phyloP scores from a whole-genome alignment of 495 filamentous ascomycete genomes.

The Pyrenula aspistea region DNA sequence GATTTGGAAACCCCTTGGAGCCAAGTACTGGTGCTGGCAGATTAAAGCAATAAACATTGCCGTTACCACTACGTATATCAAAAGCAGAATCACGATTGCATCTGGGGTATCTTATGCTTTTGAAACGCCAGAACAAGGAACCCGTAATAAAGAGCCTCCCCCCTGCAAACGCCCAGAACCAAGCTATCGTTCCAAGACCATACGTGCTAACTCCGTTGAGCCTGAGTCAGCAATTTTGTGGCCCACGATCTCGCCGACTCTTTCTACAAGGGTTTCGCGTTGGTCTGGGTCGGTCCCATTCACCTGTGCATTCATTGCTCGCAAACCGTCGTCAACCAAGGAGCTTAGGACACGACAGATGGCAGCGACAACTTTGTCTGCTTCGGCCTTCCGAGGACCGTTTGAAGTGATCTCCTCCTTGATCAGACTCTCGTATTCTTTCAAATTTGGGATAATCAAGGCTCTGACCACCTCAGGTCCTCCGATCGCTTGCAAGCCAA shows the following conservation, averaged over 20 bases:
- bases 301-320: constrained; percentile 29
- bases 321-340: constrained; percentile 24
- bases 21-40: too few species aligned
- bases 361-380: constrained; percentile 48
- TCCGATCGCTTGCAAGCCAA: constrained; percentile 62
- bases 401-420: constrained; percentile 52
- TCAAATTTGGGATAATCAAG: constrained; percentile 70
- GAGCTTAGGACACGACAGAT: constrained; percentile 46
- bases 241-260: constrained; percentile 47
- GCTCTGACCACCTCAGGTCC: constrained; percentile 68
- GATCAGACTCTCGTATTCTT: constrained; percentile 60
- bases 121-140: background rate
- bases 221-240: constrained; percentile 37
- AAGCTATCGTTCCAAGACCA: constrained; percentile 14
- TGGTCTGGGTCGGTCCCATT: constrained; percentile 38
- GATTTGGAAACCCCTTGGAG: too few species aligned
- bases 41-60: too few species aligned
- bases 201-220: constrained; percentile 25
- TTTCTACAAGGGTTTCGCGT: constrained; percentile 40
- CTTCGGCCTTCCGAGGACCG: constrained; percentile 37
- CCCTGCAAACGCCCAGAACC: background rate
- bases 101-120: background rate
- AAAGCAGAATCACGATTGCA: too few species aligned
- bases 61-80: too few species aligned
- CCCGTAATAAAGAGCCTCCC: background rate